phyloP scores from a whole-genome alignment of 2,329 filamentous ascomycete species.

The Pseudogymnoascus destructans region DNA sequence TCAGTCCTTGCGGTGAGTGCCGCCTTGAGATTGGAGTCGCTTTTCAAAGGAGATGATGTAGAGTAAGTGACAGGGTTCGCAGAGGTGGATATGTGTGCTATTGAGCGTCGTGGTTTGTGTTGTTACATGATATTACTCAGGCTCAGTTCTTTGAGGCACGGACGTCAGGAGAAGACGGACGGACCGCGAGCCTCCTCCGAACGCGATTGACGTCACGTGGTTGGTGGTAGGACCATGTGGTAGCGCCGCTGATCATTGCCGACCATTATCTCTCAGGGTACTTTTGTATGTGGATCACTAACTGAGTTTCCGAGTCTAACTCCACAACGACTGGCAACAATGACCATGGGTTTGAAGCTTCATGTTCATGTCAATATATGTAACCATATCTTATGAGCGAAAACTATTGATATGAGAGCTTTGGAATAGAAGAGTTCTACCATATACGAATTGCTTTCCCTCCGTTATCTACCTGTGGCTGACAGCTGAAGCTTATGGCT shows the following conservation, averaged over 20 bases:
- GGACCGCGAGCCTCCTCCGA: constrained; percentile 1
- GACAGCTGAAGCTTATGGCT: constrained; percentile 2
- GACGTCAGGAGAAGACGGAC: constrained; percentile 1
- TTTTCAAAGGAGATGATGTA: background rate
- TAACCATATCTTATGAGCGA: background rate
- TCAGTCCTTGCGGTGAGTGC: background rate
- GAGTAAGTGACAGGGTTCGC: background rate
- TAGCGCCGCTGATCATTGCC: constrained; percentile 3
- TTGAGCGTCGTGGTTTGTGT: constrained; percentile 5
- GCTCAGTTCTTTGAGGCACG: constrained; percentile 8
- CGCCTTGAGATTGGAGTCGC: background rate
- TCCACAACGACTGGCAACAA: background rate
- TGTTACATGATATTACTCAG: constrained; percentile 8
- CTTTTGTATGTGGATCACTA: constrained; percentile 4
- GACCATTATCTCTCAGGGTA: constrained; percentile 4
- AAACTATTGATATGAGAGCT: background rate
- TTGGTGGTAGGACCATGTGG: background rate
- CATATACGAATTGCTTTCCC: background rate
- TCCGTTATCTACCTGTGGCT: background rate
- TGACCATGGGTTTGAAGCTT: background rate
- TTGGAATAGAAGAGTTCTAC: background rate
- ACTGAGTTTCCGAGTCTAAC: background rate
- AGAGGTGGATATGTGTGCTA: background rate
- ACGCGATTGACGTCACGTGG: constrained; percentile 6
- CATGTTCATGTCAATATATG: constrained; percentile 3